Base-by-base conservation (phyloP, 768 basidiomycete species). In the Lactarius deliciosus region DNA sequence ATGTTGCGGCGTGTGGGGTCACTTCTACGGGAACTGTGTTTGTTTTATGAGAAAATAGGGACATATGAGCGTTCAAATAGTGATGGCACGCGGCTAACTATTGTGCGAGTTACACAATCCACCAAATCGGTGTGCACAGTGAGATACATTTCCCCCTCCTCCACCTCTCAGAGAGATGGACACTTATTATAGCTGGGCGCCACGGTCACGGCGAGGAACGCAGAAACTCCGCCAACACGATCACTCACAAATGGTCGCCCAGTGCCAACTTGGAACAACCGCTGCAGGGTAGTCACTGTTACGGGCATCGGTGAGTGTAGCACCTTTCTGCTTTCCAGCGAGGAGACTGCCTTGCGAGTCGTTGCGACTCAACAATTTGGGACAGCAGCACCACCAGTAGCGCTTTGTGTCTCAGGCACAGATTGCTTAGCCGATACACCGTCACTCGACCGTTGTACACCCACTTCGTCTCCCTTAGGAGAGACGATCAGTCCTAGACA, bases 241-340 rank as follows among this genome's bases (percentile, higher is more conserved):
- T 63, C 41, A 63, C 47, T 63, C 65, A 34, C 36, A 61, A 16
- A 10, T 22, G 50, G 57, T 43, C 61, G 34, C 53, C 18, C 45
- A 13, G 2, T 50, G 32, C 22, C n/a, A 40, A 32, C 60, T 1
- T 54, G 30, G 38, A 63, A 63, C 20, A 59, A 66, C 34, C 53
- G 38, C 36, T 28, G 50, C 47, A n/a, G 32, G 30, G 38, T 18
- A 20, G 22, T 28, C 59, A 10, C 28, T 34, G 47, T 34, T 50
- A 15, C 36, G 28, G 47, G 3, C 50, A 57, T 63, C 53, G 56
- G 34, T 11, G 25, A n/a, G 30, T 32, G 56, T 56, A 60, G 36
- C 60, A n/a, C 25, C 28, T 7, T 7, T n/a, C 7, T 15, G 22
- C 11, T 22, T 56, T 47, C 64, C 60, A 60, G 47, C 5, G 10